Conservation (phyloP, 169 alveolate genomes). For the Amoebophrya sp. region DNA sequence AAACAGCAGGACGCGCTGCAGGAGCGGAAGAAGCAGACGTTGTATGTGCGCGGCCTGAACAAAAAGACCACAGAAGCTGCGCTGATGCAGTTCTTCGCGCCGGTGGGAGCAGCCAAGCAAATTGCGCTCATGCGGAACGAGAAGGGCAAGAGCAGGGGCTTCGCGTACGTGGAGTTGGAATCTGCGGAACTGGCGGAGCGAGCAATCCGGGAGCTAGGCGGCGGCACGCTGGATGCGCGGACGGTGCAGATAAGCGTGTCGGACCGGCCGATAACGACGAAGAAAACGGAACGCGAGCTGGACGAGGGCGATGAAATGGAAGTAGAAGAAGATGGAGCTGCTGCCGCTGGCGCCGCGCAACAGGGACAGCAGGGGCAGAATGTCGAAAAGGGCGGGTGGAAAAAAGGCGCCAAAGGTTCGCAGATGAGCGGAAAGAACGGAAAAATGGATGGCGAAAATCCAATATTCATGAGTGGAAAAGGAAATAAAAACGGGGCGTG, state of each 20-base stretch:
- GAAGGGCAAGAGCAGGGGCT: background rate
- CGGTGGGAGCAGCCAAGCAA: background rate
- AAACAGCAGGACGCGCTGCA: background rate
- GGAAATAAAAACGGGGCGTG: background rate
- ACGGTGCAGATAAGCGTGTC: background rate
- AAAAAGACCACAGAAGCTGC: background rate
- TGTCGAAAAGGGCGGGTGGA: background rate
- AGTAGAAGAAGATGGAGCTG: background rate
- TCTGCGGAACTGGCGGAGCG: background rate
- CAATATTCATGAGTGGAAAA: background rate
- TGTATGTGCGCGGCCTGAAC: background rate
- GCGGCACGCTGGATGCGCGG: background rate
- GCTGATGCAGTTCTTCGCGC: background rate
- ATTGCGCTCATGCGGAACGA: background rate
- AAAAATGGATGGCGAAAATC: background rate
- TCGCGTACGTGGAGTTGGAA: background rate
- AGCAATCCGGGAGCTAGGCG: background rate
- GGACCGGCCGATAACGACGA: background rate
- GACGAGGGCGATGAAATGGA: background rate
- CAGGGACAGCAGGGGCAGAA: background rate
- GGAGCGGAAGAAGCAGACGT: background rate
- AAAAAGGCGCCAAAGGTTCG: background rate
- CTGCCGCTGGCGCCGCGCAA: background rate
- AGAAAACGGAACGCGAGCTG: no score
- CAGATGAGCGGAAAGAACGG: background rate